Base-by-base conservation (phyloP, 2,329 filamentous ascomycete species). In the Sporothrix brunneoviolacea region DNA sequence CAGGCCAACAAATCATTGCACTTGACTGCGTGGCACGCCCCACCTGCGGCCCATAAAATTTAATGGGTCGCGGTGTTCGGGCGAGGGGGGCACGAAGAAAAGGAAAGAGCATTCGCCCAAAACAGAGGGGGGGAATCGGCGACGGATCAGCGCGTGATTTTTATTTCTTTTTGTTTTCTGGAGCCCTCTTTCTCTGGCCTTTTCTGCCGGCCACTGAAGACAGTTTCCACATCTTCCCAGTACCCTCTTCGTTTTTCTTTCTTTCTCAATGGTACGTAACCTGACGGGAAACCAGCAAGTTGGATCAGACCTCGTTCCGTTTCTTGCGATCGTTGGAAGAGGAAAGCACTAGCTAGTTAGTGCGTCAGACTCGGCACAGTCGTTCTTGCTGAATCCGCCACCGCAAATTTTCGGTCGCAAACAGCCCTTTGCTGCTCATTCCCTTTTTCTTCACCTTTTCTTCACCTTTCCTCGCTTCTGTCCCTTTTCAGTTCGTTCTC, bases 1-100 rank as follows among this genome's bases (percentile, higher is more conserved):
- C 50, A 15, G 42, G 33, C n/a, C 13, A 48, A 36, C 55, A 27
- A 55, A 57, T 57, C 28, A 54, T 13, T 16, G 30, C 9, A 19
- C 15, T 21, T 6, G 32, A 16, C 22, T 6, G 35, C 18, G 22
- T 12, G 24, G 8, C 16, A n/a, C n/a, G n/a, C 12, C 22, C 43
- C 39, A 37, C 16, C 8, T 12, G 12, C 15, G 43, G 8, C 44
- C 44, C 50, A 39, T 28, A 37, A 13, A 40, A 28, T 51, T 40
- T 18, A 40, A 51, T 19, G 49, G 42, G 30, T 30, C 36, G 21
- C 42, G 42, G 42, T 35, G 42, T 19, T 44, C 37, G 39, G 43
- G 35, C 33, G 18, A 30, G 21, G 28, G 45, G 28, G 32, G 32
- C 24, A 43, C 36, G 30, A 40, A 32, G 32, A 47, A 15, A 19